Evolutionary conservation across 352 stramenopile species (phyloP), one percentile per base, ranked within the genome.

Genomic region (Phytophthora melonis): DNA sequence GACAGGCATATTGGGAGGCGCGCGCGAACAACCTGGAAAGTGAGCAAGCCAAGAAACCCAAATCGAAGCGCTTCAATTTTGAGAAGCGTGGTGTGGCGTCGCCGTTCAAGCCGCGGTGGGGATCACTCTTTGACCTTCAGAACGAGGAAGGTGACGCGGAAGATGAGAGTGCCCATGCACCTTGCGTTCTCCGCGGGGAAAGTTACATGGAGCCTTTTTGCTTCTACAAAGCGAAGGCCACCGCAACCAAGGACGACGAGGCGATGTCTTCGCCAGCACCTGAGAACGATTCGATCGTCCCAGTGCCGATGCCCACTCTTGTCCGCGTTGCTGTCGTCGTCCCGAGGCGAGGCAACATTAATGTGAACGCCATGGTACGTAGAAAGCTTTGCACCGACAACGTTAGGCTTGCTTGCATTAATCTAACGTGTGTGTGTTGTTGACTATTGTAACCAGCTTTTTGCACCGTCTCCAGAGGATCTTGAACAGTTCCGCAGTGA

Each of bases 131-230:
- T 65, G 49, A 65, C 14, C 1, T 13, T 13, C 57, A 75, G 10
- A 63, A 64, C 1, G 2, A 14, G 8, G 60, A 66, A 41, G 47
- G 5, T 58, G 56, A 66, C 50, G 34, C 32, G 18, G 41, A 68
- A 21, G 60, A 63, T 21, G 39, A 68, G 14, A 10, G 36, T 25
- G 45, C 4, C 16, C n/a, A 63, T 14, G 14, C 39, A 34, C 60
- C 80, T 14, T 94, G 86, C 53, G 88, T 94, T 14, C 68, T 95
- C 45, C 87, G 90, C 13, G 81, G 80, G 0, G 73, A 75, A 5
- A 75, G 72, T 45, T 94, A 94, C 72, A 93, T 94, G 84, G 41
- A 84, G 59, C 82, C 88, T 1, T 96, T 95, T 36, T 78, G 72
- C 30, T 96, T 95, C 58, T 86, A 81, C 43, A 30, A 43, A 25